Base-by-base conservation (phyloP, 768 basidiomycete species). In the Porphyrellus cyaneotinctus region DNA sequence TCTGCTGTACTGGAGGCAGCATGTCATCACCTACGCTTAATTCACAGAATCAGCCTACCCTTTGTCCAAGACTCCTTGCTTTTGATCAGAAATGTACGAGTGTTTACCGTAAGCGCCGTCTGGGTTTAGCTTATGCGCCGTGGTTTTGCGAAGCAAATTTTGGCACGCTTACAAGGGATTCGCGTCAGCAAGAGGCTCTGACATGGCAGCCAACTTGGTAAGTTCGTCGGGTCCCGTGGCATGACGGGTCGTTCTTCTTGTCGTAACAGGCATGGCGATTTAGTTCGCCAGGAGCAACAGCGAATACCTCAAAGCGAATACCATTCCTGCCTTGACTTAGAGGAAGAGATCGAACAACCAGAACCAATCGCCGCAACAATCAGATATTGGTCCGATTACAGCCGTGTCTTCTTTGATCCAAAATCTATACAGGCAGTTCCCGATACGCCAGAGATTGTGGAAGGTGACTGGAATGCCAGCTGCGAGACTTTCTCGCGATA, bases 21-120 rank as follows among this genome's bases (percentile, higher is more conserved):
- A 11, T 15, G 39, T 15, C 3, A 52, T 44, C 35, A 49, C 43
- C 42, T 37, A 23, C 39, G 24, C 18, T 37, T 23, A 11, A 43
- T 60, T 47, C 22, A 43, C 37, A 60, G 58, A 63, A 61, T 64
- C 78, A 65, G 61, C 72, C 64, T 32, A 76, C 66, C 68, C 73
- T 46, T 75, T 84, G 76, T 60, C 88, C 88, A 28, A 75, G 88
- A 44, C 67, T 85, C 14, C 74, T 91, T 26, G 65, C 80, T 18
- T 82, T 91, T 61, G 88, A 90, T 67, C 70, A 75, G 39, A 88
- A 85, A 75, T 75, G 87, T 85, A 53, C 52, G 54, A 30, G 43
- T 39, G 32, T 13, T 45, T 42, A 35, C 45, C 48, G 23, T 30
- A 37, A 41, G 48, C 54, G 32, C 32, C 51, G 39, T 37, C 20